Conservation (phyloP, 257 asterid genomes). For the Gentiana straminea region DNA sequence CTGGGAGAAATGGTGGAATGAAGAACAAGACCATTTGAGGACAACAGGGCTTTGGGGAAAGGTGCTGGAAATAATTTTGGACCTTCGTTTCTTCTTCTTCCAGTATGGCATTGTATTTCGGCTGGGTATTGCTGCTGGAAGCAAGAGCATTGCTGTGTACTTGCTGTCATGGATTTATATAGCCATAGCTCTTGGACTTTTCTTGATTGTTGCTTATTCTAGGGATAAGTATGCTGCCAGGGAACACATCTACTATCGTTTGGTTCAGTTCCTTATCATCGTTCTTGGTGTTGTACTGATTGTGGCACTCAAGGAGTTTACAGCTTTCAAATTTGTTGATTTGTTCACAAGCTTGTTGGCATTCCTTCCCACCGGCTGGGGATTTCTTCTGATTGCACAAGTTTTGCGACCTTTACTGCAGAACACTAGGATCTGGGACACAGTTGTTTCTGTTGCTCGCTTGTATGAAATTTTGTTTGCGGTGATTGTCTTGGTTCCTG, state of each 20-base stretch:
- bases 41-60: conserved; percentile 94
- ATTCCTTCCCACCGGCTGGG: conserved; percentile 96
- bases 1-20: conserved; percentile 99
- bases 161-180: conserved; percentile 87
- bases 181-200: conserved; percentile 57
- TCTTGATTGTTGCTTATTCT: conserved; percentile 54
- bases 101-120: conserved; percentile 96
- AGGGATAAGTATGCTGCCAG: conserved; percentile 81
- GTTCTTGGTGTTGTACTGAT: conserved; percentile 48
- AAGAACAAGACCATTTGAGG: conserved; percentile 95
- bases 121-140: conserved; percentile 73
- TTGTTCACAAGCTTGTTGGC: conserved; percentile 85
- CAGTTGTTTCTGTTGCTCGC: conserved; percentile 72
- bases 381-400: conserved; percentile 70
- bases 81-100: conserved; percentile 94
- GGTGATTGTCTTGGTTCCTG: conserved; percentile 77
- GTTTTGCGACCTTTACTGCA: conserved; percentile 64
- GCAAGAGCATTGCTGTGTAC: conserved; percentile 77
- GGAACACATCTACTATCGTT: conserved; percentile 92
- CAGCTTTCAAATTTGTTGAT: conserved; percentile 57
- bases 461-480: conserved; percentile 87
- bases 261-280: conserved; percentile 91
- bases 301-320: conserved; percentile 59
- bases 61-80: conserved; percentile 61
- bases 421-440: conserved; percentile 59